Percentiles rank a stretch among this genome's conserved stretches.
Evolutionary conservation across 108 stramenopile species (phyloP).

Genomic region (Cylindrotheca closterium): DNA sequence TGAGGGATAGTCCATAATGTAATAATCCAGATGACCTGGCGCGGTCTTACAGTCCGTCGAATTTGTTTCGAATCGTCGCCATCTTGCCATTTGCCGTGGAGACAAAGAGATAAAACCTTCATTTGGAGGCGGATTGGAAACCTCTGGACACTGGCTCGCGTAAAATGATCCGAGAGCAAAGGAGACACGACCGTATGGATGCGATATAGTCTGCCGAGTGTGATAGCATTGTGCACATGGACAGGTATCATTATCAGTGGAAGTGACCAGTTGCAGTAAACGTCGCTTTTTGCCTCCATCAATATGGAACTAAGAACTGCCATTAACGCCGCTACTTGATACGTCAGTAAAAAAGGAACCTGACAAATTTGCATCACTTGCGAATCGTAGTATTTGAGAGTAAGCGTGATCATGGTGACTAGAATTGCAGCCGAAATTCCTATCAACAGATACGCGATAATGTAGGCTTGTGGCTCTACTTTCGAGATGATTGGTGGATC

Average conservation of each 20-base stretch:
- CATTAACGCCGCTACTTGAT: conserved; percentile 20
- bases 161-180: conserved; percentile 13
- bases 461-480: conserved; percentile 3
- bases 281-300: conserved; percentile 22
- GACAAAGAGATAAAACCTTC: not conserved
- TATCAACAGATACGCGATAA: conserved; percentile 14
- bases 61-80: not conserved
- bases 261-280: conserved; percentile 12
- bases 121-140: not conserved
- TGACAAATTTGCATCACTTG: conserved; percentile 28
- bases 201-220: conserved; percentile 28
- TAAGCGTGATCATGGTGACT: conserved; percentile 8
- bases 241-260: conserved; percentile 18
- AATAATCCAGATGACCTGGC: conserved; percentile 5
- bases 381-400: conserved; percentile 15
- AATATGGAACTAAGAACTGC: conserved; percentile 23
- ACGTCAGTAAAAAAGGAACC: conserved; percentile 24
- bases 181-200: conserved; percentile 36
- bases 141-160: not conserved
- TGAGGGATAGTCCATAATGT: conserved; percentile 17
- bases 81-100: not conserved
- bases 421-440: conserved; percentile 14
- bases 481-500: conserved; percentile 16
- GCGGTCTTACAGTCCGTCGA: conserved; percentile 7
- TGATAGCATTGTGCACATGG: conserved; percentile 25